phyloP scores from a whole-genome alignment of 2,329 filamentous ascomycete species.

The Pleoardoris graminearum region DNA sequence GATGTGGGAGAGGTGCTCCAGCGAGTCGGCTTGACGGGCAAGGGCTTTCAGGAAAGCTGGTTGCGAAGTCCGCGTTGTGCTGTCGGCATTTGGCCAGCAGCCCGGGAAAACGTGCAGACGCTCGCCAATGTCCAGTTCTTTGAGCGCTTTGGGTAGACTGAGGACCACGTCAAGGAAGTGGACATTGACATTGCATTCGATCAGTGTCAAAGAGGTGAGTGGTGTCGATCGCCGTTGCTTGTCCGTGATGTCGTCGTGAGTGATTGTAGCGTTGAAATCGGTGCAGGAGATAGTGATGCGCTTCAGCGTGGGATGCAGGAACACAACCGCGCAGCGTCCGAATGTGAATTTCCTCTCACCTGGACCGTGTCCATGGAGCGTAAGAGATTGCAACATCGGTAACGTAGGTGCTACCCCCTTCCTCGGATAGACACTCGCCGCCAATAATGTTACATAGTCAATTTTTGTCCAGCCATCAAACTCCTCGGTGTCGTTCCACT shows the following conservation, averaged over 20 bases:
- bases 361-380: conserved; percentile 37
- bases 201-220: conserved; percentile 37
- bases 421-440: conserved; percentile 27
- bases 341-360: conserved; percentile 34
- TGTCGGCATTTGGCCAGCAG: conserved; percentile 23
- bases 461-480: conserved; percentile 38
- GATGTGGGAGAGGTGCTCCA: conserved; percentile 34
- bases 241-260: conserved; percentile 15
- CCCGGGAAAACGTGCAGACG: conserved; percentile 33
- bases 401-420: conserved; percentile 19
- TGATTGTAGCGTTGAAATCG: conserved; percentile 31
- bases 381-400: conserved; percentile 38
- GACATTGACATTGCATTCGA: conserved; percentile 43
- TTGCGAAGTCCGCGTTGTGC: conserved; percentile 25
- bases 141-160: conserved; percentile 37
- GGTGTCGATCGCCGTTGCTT: conserved; percentile 30
- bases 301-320: conserved; percentile 38
- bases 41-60: conserved; percentile 34
- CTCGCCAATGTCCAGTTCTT: conserved; percentile 39
- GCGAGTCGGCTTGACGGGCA: conserved; percentile 36
- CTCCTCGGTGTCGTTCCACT: conserved; percentile 25
- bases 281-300: conserved; percentile 39
- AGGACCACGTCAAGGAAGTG: conserved; percentile 32
- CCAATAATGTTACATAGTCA: conserved; percentile 37
- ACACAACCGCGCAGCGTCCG: conserved; percentile 31